phyloP scores from a whole-genome alignment of 495 filamentous ascomycete species.

The Penicillium simplicissimum region DNA sequence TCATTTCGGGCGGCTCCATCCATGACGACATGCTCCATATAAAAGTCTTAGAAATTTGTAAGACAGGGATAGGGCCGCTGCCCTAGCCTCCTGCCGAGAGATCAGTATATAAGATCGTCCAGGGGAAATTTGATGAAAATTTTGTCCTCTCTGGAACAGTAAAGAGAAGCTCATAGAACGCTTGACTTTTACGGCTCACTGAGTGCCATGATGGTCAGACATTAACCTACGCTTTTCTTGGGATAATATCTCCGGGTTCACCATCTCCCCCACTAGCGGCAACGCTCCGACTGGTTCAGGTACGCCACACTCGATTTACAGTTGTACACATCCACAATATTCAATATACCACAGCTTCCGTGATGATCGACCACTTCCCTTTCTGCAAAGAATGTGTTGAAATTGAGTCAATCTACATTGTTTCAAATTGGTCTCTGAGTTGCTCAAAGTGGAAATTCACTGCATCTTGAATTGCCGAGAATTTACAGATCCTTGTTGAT shows the following conservation, averaged over 20 bases:
- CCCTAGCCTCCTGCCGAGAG: constrained; percentile 13
- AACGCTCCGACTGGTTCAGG: constrained; percentile 15
- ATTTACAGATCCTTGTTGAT: neutral
- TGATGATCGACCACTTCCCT: constrained; percentile 27
- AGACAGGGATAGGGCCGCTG: constrained; percentile 14
- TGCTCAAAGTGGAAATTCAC: constrained; percentile 4
- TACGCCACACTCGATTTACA: neutral
- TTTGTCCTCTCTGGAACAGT: neutral
- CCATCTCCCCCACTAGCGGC: constrained; percentile 4
- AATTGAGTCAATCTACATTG: constrained; percentile 23
- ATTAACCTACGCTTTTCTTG: too few species aligned
- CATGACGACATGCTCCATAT: constrained; percentile 19
- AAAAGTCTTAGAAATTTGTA: constrained; percentile 6
- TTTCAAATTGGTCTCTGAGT: constrained; percentile 26
- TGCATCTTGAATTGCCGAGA: neutral
- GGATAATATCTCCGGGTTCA: constrained; percentile 5
- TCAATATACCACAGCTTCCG: neutral
- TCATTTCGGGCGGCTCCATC: constrained; percentile 13
- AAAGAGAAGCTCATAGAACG: neutral
- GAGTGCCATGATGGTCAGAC: too few species aligned
- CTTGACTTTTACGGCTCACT: neutral
- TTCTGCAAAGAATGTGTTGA: constrained; percentile 24
- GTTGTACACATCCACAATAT: neutral
- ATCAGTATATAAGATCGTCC: constrained; percentile 11
- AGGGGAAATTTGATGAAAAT: neutral